Conservation (phyloP, 192 early-diverging fungal species). For the Podila verticillata region DNA sequence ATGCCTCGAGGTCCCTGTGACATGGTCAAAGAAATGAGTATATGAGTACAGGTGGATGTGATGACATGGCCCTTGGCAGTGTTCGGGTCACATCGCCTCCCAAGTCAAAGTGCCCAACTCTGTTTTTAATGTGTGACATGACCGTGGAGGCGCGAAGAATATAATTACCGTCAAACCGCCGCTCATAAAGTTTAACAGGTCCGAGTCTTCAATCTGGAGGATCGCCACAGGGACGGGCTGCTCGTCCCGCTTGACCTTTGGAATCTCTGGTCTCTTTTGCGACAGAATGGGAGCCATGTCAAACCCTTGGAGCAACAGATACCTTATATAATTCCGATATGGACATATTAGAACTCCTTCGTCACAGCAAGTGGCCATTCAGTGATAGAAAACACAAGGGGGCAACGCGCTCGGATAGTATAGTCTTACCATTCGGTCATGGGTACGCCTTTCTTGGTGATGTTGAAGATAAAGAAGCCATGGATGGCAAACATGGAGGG, state of each 20-base stretch:
- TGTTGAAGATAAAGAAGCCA: constrained; percentile 42
- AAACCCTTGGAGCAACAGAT: constrained; percentile 41
- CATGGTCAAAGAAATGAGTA: neutral
- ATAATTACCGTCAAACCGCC: constrained; percentile 32
- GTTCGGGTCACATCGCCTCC: no score
- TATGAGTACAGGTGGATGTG: neutral
- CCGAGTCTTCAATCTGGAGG: constrained; percentile 42
- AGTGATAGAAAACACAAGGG: no score
- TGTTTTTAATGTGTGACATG: neutral
- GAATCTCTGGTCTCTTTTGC: constrained; percentile 39
- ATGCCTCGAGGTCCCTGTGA: constrained; percentile 45
- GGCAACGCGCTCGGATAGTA: neutral
- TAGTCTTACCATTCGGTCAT: constrained; percentile 37
- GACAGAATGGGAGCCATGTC: constrained; percentile 32
- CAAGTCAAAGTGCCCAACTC: no score
- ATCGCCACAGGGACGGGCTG: constrained; percentile 46
- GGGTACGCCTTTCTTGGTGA: constrained; percentile 27
- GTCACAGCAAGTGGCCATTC: no score
- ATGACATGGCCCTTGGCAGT: no score
- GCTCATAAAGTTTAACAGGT: constrained; percentile 49
- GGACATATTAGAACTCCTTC: neutral
- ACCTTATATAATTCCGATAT: constrained; percentile 1
- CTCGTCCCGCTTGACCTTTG: constrained; percentile 35
- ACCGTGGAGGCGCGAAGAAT: neutral
- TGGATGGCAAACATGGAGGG: constrained; percentile 42